Evolutionary conservation across 2,329 filamentous ascomycete species (phyloP), one percentile per base, ranked within the genome.

Genomic region (Alternaria angustiovoidea): DNA sequence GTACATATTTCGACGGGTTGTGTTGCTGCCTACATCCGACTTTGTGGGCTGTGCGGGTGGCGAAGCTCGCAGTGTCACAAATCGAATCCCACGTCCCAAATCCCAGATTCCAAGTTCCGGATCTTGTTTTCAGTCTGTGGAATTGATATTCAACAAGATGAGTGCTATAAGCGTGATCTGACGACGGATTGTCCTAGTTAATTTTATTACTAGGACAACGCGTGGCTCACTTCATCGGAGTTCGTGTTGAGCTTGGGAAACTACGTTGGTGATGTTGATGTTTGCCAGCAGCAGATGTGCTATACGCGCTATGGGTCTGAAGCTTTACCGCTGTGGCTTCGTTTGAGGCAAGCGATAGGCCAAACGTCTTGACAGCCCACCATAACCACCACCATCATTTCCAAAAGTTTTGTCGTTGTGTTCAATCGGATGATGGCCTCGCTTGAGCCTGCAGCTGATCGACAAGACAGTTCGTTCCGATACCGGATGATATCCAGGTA

Each of bases 1-100:
- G 26, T 5, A 36, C 24, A 39, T 39, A 18, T 39, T 20, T 30
- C 46, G 30, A 30, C 34, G 30, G 6, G 3, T 24, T 38, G 22
- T 28, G 28, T 34, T 41, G 52, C 41, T 60, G 57, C 57, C 57
- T 56, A 47, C 34, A 7, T 6, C 20, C 36, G n/a, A 36, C 11
- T 28, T 16, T 48, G 36, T 38, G 36, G 54, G 54, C 54, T 42
- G 44, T 57, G 54, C 38, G n/a, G 46, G 43, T 26, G 54, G 54
- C 46, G 34, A 26, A 56, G 54, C 46, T 38, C 16, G 34, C 34
- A 38, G 14, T 16, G 34, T 38, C 34, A n/a, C 34, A 38, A 8
- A 38, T 38, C 34, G 34, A 38, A 38, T 38, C 34, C 34, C 16
- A n/a, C 14, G 8, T 38, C 3, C 12, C 34, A 38, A n/a, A n/a